These are phyloP conservation scores for Ustilago sp. DNA, from an alignment of 1,284 basidiomycete species.

Conservation along the genomic window DNA sequence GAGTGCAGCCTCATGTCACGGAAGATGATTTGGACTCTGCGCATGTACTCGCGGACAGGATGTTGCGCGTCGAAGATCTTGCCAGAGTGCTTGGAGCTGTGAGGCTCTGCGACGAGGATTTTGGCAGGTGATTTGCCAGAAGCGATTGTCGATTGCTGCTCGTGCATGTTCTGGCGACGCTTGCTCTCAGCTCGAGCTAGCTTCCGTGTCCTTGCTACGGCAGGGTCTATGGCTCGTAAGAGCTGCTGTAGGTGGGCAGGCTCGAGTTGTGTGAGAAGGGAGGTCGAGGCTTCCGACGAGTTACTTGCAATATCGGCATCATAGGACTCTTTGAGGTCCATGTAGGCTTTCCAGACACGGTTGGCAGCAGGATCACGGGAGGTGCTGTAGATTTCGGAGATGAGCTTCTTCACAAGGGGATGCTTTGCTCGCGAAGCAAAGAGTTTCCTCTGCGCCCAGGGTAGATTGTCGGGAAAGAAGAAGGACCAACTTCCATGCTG, in stretches of 20 bases:
- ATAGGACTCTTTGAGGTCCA: slow-evolving; percentile 36
- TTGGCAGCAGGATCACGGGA: slow-evolving; percentile 39
- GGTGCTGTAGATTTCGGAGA: slow-evolving; percentile 50
- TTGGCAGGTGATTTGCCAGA: slow-evolving; percentile 21
- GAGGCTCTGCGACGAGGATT: slow-evolving; percentile 26
- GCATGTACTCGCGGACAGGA: slow-evolving; percentile 49
- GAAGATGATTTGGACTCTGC: slow-evolving; percentile 53
- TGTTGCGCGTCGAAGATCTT: slow-evolving; percentile 34
- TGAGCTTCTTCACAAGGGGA: slow-evolving; percentile 53
- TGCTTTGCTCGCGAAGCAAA: slow-evolving; percentile 29
- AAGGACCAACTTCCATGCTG: slow-evolving; percentile 43
- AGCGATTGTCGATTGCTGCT: slow-evolving; percentile 20
- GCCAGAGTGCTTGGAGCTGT: slow-evolving; percentile 27
- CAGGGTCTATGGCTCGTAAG: slow-evolving; percentile 52
- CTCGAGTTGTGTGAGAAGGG: slow-evolving; percentile 43
- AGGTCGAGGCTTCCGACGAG: slow-evolving; percentile 19
- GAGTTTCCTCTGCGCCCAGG: slow-evolving; percentile 14
- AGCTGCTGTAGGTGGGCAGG: slow-evolving; percentile 42
- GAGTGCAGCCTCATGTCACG: slow-evolving; percentile 49
- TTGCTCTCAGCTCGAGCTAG: slow-evolving; percentile 30
- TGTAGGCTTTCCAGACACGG: slow-evolving; percentile 55
- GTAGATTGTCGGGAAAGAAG: slow-evolving; percentile 44
- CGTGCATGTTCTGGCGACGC: slow-evolving; percentile 30
- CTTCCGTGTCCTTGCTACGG: slow-evolving; percentile 32
- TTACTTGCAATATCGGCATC: slow-evolving; percentile 9